A percentile compares a stretch with the other conserved stretches of the same genome.
Evolutionary conservation across 2,329 filamentous ascomycete species (phyloP).

Genomic region (Sporothrix brasiliensis): DNA sequence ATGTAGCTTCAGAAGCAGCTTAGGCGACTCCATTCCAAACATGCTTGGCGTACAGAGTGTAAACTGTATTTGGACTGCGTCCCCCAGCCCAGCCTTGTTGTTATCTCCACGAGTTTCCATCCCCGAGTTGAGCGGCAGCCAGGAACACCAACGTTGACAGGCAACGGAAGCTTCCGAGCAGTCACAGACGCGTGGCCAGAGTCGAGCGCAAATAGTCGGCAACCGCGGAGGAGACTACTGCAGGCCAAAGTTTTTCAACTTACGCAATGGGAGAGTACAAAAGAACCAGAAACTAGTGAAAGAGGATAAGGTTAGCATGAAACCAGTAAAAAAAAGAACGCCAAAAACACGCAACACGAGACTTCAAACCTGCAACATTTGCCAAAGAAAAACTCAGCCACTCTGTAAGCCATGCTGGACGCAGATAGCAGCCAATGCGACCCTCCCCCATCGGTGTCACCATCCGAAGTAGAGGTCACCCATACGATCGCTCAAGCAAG

Average conservation of each 20-base stretch:
- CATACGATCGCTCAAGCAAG: background rate
- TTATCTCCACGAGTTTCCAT: background rate
- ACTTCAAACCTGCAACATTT: background rate
- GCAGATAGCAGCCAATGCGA: background rate
- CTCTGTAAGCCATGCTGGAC: slow-evolving; percentile 11
- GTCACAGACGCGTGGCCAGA: background rate
- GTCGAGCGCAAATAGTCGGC: background rate
- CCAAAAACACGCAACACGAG: background rate
- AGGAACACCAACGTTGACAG: background rate
- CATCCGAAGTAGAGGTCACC: background rate
- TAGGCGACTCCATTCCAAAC: background rate
- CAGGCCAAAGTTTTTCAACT: background rate
- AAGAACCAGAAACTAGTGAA: background rate
- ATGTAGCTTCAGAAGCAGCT: background rate
- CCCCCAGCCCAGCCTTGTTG: slow-evolving; percentile 5
- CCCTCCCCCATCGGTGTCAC: background rate
- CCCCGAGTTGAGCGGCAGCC: background rate
- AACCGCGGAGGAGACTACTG: background rate
- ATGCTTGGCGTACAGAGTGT: background rate
- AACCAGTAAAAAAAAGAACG: background rate
- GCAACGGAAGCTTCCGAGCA: background rate
- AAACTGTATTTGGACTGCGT: background rate
- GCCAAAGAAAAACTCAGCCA: background rate
- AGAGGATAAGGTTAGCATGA: background rate
- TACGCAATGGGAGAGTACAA: slow-evolving; percentile 1